phyloP scores from a whole-genome alignment of 805 yeast species.

The Candida coleopterorum region DNA sequence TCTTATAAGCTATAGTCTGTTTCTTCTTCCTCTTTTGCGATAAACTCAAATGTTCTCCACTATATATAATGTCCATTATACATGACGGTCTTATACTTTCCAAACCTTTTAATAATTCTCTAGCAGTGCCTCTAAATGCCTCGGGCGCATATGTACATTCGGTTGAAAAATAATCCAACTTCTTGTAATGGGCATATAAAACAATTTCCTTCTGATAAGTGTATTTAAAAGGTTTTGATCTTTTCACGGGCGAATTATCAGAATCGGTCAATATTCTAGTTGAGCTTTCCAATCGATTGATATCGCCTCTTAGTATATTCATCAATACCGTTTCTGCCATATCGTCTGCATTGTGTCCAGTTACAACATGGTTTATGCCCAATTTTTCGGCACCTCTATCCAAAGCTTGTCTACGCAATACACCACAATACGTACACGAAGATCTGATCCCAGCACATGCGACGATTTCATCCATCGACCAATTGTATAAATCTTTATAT shows the following conservation, averaged over 20 bases:
- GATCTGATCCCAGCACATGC: conserved; percentile 89
- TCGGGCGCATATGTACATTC: conserved; percentile 99
- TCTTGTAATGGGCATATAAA: conserved; percentile 92
- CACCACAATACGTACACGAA: conserved; percentile 98
- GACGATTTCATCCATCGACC: conserved; percentile 99
- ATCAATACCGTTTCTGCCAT: conserved; percentile 97
- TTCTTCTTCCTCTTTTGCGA: conserved; percentile 50
- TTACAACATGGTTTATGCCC: conserved; percentile 84
- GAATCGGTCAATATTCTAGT: conserved; percentile 81
- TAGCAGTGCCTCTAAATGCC: conserved; percentile 96
- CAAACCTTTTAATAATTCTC: conserved; percentile 83
- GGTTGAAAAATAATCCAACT: conserved; percentile 91
- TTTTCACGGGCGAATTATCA: conserved; percentile 80
- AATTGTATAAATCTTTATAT: conserved; percentile 82
- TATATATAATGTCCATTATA: conserved; percentile 87
- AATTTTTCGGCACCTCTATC: conserved; percentile 92
- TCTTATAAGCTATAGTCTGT: conserved; percentile 23
- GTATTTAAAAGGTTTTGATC: conserved; percentile 95
- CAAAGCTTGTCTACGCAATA: conserved; percentile 89
- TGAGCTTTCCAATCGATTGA: conserved; percentile 84
- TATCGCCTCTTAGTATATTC: conserved; percentile 95
- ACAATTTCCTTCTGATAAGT: conserved; percentile 97
- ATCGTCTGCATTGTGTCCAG: conserved; percentile 99
- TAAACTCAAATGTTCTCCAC: conserved; percentile 82
- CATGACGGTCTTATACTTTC: conserved; percentile 90